These are phyloP conservation scores for Madurella fahalii DNA, from an alignment of 2,329 filamentous ascomycete species.

Conservation along the genomic window DNA sequence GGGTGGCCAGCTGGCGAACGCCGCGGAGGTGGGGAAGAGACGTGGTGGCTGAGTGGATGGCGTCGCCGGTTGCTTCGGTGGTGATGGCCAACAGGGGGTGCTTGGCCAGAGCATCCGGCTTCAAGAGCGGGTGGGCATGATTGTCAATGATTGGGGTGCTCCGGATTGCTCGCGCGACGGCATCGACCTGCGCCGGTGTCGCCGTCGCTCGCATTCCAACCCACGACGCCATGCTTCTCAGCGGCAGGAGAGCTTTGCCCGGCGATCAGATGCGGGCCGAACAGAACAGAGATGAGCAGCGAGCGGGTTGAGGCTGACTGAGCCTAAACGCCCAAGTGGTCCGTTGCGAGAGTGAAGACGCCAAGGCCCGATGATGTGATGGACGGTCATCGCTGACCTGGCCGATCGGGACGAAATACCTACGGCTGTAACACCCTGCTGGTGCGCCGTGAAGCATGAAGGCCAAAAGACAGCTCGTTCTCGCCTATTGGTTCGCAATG, in stretches of 20 bases:
- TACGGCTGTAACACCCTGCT: not conserved
- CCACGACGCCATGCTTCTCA: conserved; percentile 24
- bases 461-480: too few relatives aligned
- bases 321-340: too few relatives aligned
- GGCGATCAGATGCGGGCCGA: not conserved
- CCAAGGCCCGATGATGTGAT: not conserved
- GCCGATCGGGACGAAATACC: not conserved
- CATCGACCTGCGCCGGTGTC: conserved; percentile 29
- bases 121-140: conserved; percentile 67
- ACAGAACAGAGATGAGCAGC: not conserved
- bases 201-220: conserved; percentile 25
- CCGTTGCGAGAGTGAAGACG: not conserved
- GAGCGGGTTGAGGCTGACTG: not conserved
- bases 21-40: conserved; percentile 68
- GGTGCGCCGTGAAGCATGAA: not conserved
- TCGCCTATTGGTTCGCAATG: too few relatives aligned
- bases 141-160: conserved; percentile 66
- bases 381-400: not conserved
- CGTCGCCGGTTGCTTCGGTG: conserved; percentile 67
- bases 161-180: conserved; percentile 41
- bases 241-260: not conserved
- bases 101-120: conserved; percentile 42
- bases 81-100: conserved; percentile 57
- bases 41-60: conserved; percentile 57
- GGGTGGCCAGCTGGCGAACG: conserved; percentile 60